Evolutionary conservation across 1,284 basidiomycete species (phyloP).

Genomic region (Puccinia coronata): DNA sequence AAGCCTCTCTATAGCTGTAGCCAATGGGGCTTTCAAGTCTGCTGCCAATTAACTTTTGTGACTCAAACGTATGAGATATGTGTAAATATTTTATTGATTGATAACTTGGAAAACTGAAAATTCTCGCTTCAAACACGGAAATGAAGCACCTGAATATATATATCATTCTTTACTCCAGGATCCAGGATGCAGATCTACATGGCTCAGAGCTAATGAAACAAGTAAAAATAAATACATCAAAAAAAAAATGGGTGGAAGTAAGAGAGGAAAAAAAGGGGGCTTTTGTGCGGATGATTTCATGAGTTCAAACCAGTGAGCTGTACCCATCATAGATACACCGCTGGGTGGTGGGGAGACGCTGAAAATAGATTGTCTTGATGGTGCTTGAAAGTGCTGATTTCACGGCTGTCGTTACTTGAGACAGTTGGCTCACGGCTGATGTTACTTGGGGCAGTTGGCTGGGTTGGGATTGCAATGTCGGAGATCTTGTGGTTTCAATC

Average conservation of each 20-base stretch:
- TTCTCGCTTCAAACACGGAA: too few relatives aligned
- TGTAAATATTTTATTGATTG: too few relatives aligned
- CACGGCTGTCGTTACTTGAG: background rate
- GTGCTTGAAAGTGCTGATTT: background rate
- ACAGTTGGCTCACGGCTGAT: background rate
- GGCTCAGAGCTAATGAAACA: background rate
- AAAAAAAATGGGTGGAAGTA: background rate
- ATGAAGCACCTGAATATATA: too few relatives aligned
- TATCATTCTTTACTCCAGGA: too few relatives aligned
- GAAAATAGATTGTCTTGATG: background rate
- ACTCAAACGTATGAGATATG: too few relatives aligned
- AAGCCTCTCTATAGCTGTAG: too few relatives aligned
- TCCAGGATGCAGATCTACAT: too few relatives aligned
- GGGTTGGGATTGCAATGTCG: background rate
- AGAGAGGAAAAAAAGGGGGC: background rate
- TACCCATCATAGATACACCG: background rate
- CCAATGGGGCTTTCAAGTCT: too few relatives aligned
- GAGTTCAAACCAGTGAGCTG: background rate
- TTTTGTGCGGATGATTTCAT: background rate
- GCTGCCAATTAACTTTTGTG: too few relatives aligned
- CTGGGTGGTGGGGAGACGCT: background rate
- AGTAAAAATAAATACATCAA: background rate
- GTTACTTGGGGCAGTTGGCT: background rate
- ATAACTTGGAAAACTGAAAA: too few relatives aligned
- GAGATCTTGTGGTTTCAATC: background rate